A percentile compares a stretch with the other conserved stretches of the same genome.
Conservation (phyloP, 768 basidiomycete species). For the Trametes sanguinea region DNA sequence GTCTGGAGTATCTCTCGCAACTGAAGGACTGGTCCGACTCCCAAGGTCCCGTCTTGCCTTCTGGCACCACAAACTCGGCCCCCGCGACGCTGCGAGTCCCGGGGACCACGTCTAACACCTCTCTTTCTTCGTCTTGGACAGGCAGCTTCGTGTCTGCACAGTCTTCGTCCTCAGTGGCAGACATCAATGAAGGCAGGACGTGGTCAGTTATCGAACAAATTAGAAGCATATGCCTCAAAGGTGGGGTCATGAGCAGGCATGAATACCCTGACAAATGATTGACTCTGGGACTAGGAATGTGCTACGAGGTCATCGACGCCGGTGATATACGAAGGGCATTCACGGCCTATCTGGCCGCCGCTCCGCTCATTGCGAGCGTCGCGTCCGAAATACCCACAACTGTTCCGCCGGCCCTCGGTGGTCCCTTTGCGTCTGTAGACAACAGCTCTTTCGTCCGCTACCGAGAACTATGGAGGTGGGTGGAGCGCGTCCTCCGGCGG, state of each 20-base stretch:
- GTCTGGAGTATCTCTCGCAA: constrained; percentile 57
- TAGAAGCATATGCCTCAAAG: constrained; percentile 77
- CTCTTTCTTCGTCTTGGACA: constrained; percentile 45
- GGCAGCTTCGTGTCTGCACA: constrained; percentile 50
- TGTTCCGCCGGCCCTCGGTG: constrained; percentile 27
- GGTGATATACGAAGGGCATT: constrained; percentile 53
- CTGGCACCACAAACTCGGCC: constrained; percentile 44
- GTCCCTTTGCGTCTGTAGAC: constrained; percentile 37
- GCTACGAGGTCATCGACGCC: constrained; percentile 60
- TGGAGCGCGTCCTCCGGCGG: constrained; percentile 81
- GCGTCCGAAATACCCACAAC: constrained; percentile 45
- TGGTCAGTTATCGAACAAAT: constrained; percentile 77
- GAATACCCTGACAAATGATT: too few species aligned
- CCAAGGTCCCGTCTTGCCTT: constrained; percentile 52
- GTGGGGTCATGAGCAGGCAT: too few species aligned
- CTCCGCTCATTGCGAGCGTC: constrained; percentile 55
- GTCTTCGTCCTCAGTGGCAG: constrained; percentile 45
- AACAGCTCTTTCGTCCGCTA: constrained; percentile 60
- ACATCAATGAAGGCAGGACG: constrained; percentile 66
- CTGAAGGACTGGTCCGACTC: constrained; percentile 57
- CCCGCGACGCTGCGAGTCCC: constrained; percentile 41
- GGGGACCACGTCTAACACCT: constrained; percentile 40
- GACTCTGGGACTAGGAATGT: constrained; percentile 60
- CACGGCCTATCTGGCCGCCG: constrained; percentile 53
- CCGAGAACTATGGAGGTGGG: constrained; percentile 87